Evolutionary conservation across 1,284 basidiomycete species (phyloP).

Genomic region (Cutaneotrichosporon cavernicola): DNA sequence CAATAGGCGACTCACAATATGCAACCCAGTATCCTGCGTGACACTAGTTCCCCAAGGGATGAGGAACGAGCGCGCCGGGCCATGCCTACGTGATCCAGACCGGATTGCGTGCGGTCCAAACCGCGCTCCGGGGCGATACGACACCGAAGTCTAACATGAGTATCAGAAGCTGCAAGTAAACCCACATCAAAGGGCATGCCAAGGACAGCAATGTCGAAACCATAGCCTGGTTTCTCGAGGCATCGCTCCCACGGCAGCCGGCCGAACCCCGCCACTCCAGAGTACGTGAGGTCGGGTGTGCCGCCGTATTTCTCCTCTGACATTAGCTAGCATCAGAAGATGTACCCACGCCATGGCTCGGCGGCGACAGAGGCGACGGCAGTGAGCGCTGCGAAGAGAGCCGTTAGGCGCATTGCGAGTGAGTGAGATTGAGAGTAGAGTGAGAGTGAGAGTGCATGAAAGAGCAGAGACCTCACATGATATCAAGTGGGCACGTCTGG

Average conservation of each 20-base stretch:
- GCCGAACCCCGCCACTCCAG: conserved; percentile 49
- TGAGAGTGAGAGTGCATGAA: not conserved
- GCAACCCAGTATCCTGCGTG: conserved; percentile 19
- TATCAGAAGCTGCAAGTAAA: not conserved
- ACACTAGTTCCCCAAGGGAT: conserved; percentile 24
- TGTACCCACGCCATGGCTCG: conserved; percentile 22
- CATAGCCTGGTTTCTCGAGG: conserved; percentile 46
- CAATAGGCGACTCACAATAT: conserved; percentile 19
- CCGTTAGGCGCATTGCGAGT: conserved; percentile 5
- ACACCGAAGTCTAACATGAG: conserved; percentile 25
- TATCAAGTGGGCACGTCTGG: not conserved
- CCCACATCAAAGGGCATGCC: conserved; percentile 51
- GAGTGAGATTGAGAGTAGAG: not conserved
- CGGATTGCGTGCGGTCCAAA: conserved; percentile 51
- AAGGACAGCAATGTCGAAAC: conserved; percentile 53
- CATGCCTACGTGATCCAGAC: conserved; percentile 20
- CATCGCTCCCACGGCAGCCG: conserved; percentile 47
- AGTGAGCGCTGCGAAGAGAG: conserved; percentile 5
- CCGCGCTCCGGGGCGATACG: conserved; percentile 41
- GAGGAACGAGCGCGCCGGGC: conserved; percentile 21
- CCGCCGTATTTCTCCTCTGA: conserved; percentile 37
- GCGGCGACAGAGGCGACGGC: not conserved
- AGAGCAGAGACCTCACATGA: not conserved
- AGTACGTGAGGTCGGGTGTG: conserved; percentile 46
- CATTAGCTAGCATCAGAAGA: not conserved